These are phyloP conservation scores for Cryptococcus depauperatus DNA, from an alignment of 1,284 basidiomycete genomes.

Conservation along the genomic window DNA sequence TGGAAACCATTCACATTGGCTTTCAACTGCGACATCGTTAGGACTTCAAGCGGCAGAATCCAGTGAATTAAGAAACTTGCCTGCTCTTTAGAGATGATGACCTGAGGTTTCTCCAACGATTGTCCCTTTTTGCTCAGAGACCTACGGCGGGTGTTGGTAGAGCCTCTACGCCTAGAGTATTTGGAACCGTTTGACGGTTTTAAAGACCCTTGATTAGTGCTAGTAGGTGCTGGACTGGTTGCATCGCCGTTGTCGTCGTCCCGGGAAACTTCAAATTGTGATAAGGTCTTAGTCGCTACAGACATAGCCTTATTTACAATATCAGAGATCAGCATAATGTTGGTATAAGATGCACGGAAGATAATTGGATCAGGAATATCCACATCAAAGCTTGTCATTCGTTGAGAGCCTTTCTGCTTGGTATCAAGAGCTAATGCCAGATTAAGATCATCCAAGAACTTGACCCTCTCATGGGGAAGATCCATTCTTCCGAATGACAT, in stretches of 20 bases:
- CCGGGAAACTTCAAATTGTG: slow-evolving; percentile 12
- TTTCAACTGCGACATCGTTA: slow-evolving; percentile 50
- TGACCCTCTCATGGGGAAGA: slow-evolving; percentile 68
- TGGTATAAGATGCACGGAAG: slow-evolving; percentile 85
- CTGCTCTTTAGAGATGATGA: slow-evolving; percentile 72
- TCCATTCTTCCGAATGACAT: slow-evolving; percentile 95
- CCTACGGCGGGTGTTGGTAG: slow-evolving; percentile 20
- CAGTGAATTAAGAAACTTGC: slow-evolving; percentile 45
- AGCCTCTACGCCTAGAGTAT: slow-evolving; percentile 7
- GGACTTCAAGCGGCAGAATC: background rate
- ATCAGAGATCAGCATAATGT: slow-evolving; percentile 80
- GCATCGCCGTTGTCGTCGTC: slow-evolving; percentile 4
- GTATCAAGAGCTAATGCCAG: slow-evolving; percentile 80
- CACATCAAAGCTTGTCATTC: slow-evolving; percentile 77
- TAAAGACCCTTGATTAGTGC: slow-evolving; percentile 14
- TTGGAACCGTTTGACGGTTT: slow-evolving; percentile 10
- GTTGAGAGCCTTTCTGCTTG: slow-evolving; percentile 61
- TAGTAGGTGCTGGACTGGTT: slow-evolving; percentile 5
- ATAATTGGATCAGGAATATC: slow-evolving; percentile 70
- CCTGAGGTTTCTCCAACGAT: slow-evolving; percentile 47
- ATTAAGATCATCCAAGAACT: slow-evolving; percentile 90
- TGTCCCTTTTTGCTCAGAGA: slow-evolving; percentile 49
- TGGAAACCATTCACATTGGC: slow-evolving; percentile 83
- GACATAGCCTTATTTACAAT: slow-evolving; percentile 85
- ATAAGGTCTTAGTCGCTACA: slow-evolving; percentile 45